These are phyloP conservation scores for Musa balbisiana DNA, from an alignment of 202 grass and related monocot species.

Conservation along the genomic window DNA sequence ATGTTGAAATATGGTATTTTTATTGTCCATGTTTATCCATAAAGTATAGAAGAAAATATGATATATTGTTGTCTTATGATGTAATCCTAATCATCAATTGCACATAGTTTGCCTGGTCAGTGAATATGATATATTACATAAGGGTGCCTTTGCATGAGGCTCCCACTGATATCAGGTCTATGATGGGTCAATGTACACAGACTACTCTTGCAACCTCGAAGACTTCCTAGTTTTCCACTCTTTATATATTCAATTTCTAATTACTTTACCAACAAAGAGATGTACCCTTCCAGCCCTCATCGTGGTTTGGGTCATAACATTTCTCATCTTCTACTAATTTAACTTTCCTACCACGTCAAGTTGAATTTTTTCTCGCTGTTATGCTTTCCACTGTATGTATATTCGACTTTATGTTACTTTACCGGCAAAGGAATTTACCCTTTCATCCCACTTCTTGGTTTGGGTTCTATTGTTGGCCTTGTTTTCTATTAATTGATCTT, in stretches of 20 bases:
- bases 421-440: not conserved
- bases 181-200: not conserved
- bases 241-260: not conserved
- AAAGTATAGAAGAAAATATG: no score
- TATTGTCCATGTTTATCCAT: no score
- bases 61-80: no score
- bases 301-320: not conserved
- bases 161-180: not conserved
- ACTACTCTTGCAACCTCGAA: not conserved
- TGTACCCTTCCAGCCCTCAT: not conserved
- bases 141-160: no score
- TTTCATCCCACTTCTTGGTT: no score
- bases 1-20: no score
- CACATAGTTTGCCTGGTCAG: no score
- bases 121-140: no score
- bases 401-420: not conserved
- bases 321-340: not conserved
- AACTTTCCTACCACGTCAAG: not conserved
- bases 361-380: conserved; percentile 12
- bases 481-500: not conserved
- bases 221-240: not conserved
- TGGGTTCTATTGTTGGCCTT: not conserved
- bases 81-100: no score
- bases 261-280: not conserved
- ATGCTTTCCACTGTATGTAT: not conserved